phyloP scores from a whole-genome alignment of 225 moss, liverwort and hornwort genomes.

The Physcomitrellopsis africana region DNA sequence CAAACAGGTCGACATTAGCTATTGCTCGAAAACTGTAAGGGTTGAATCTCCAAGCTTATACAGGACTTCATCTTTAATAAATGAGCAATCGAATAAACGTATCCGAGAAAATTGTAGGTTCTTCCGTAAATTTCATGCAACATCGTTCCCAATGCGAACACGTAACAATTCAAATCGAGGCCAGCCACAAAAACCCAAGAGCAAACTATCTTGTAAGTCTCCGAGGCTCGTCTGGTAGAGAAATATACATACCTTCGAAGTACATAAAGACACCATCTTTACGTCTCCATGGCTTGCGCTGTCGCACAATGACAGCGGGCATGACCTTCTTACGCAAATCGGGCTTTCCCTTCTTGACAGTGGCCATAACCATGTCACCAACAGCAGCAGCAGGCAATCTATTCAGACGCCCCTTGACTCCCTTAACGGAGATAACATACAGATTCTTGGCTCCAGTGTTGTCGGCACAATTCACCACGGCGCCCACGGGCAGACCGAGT shows the following conservation, averaged over 20 bases:
- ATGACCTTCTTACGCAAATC: constrained; percentile 71
- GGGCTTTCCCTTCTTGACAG: constrained; percentile 73
- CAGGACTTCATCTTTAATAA: not conserved
- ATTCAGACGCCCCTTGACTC: constrained; percentile 70
- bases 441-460: constrained; percentile 72
- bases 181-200: not conserved
- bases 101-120: too few relatives aligned
- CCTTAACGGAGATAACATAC: constrained; percentile 68
- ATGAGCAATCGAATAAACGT: too few relatives aligned
- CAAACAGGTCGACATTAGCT: not conserved
- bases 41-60: not conserved
- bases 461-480: constrained; percentile 68
- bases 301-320: constrained; percentile 72
- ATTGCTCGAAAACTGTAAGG: too few relatives aligned
- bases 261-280: constrained; percentile 81
- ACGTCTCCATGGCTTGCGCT: constrained; percentile 67
- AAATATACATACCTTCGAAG: constrained; percentile 51
- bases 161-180: not conserved
- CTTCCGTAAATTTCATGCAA: too few relatives aligned
- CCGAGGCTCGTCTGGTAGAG: not conserved
- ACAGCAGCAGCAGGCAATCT: constrained; percentile 73
- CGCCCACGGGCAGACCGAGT: constrained; percentile 62
- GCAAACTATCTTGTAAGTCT: not conserved
- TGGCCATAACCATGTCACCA: constrained; percentile 80
- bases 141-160: not conserved